Base-by-base conservation (phyloP, 306 rosid genomes). In the Quillaja saponaria region DNA sequence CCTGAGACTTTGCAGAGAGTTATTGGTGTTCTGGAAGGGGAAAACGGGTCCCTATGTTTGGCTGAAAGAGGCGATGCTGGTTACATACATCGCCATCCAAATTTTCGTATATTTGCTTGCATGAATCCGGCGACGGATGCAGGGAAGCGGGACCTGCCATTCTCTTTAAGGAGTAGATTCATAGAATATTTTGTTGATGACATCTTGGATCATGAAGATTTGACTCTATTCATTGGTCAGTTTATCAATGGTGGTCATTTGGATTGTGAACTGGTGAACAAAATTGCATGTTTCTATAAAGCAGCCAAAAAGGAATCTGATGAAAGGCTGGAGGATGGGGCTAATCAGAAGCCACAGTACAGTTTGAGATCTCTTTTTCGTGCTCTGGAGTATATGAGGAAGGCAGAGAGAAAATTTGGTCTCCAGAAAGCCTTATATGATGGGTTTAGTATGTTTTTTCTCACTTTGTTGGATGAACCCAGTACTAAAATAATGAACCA, bases 51-150 rank as follows among this genome's bases (percentile, higher is more conserved):
- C 11, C 78, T 92, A 6, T 88, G 96, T 81, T 80, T 92, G 68
- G 95, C 92, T 50, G 98, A 92, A 79, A 88, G 94, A 72, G 98
- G 98, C 54, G 98, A 92, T 78, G 58, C 78, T 38, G 82, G 71
- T 64, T 89, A 84, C 65, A 76, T 92, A 64, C 58, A n/a, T 19
- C 80, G 94, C 46, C 95, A 92, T 78, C 90, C 87, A 42, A 88
- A 84, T 53, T 92, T 92, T 40, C 95, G 96, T 45, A 72, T 92
- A 70, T 92, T 92, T 82, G 90, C 95, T 71, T 92, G 98, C 76
- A 92, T 92, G 98, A 92, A 92, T 84, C 98, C 98, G 44, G 95
- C 98, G 47, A 88, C 98, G n/a, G 98, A 92, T 82, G 85, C 94
- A 14, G 98, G 98, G 63, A 92, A 88, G 85, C 84, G 94, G 41